These are phyloP conservation scores for Talaromyces proteolyticus DNA, from an alignment of 495 filamentous ascomycete genomes.

Conservation along the genomic window DNA sequence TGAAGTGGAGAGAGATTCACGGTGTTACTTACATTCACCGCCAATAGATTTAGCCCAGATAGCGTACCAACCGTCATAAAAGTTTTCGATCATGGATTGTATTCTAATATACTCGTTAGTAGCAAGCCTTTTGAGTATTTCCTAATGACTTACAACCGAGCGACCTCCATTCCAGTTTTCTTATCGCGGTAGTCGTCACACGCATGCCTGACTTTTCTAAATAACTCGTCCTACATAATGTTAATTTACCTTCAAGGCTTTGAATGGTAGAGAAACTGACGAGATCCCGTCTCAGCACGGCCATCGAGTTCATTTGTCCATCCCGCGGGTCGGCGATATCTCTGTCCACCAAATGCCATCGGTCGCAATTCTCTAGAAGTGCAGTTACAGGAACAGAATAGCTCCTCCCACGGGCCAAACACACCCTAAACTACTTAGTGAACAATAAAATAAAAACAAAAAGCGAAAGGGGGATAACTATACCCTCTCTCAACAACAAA, in stretches of 20 bases:
- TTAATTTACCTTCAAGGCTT: too few relatives aligned
- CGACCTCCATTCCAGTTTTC: slow-evolving; percentile 46
- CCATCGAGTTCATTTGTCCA: slow-evolving; percentile 62
- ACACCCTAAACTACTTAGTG: slow-evolving; percentile 43
- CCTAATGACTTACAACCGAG: slow-evolving; percentile 43
- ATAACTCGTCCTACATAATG: slow-evolving; percentile 47
- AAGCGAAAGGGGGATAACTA: slow-evolving; percentile 7
- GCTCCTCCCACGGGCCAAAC: slow-evolving; percentile 60
- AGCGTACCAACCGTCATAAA: slow-evolving; percentile 57
- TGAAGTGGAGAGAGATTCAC: neutral
- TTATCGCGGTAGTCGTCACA: slow-evolving; percentile 53
- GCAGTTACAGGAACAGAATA: slow-evolving; percentile 61
- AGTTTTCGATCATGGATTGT: slow-evolving; percentile 53
- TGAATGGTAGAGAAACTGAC: slow-evolving; percentile 30
- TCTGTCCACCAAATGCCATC: slow-evolving; percentile 50
- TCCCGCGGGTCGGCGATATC: slow-evolving; percentile 60
- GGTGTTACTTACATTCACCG: slow-evolving; percentile 36
- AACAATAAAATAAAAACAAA: neutral
- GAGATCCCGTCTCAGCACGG: slow-evolving; percentile 59
- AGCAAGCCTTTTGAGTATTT: neutral
- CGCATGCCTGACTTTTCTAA: slow-evolving; percentile 52
- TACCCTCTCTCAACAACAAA: slow-evolving; percentile 71
- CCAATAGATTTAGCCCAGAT: slow-evolving; percentile 56
- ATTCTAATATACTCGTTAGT: slow-evolving; percentile 38
- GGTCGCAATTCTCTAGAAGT: slow-evolving; percentile 58